Conservation (phyloP, 495 filamentous ascomycete species). For the Penicillium cosmopolitanum region DNA sequence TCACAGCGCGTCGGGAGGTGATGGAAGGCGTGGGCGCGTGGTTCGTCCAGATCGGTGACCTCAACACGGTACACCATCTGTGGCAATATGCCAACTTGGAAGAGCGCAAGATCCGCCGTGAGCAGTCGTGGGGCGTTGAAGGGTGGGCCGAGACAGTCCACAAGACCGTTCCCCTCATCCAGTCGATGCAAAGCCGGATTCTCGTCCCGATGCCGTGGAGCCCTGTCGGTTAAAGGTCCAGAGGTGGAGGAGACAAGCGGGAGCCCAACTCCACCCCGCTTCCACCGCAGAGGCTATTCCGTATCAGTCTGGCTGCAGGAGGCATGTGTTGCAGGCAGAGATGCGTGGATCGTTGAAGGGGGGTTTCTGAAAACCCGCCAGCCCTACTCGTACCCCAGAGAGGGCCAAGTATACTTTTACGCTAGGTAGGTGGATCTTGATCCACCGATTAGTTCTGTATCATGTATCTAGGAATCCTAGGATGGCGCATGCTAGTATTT, state of each 20-base stretch:
- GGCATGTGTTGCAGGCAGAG: background rate
- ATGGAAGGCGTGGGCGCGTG: slow-evolving; percentile 99
- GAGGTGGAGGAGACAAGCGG: background rate
- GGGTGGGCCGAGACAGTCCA: slow-evolving; percentile 99
- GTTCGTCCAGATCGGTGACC: slow-evolving; percentile 97
- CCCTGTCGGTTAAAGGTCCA: slow-evolving; percentile 68
- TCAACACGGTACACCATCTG: slow-evolving; percentile 97
- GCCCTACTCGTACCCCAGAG: background rate
- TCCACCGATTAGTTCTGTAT: slow-evolving; percentile 20
- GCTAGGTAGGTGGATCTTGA: background rate
- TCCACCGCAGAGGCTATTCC: background rate
- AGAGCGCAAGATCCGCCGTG: slow-evolving; percentile 85
- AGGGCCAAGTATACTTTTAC: slow-evolving; percentile 1
- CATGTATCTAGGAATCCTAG: slow-evolving; percentile 24
- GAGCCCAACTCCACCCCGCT: slow-evolving; percentile 5
- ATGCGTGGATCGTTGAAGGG: background rate
- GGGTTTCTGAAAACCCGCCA: background rate
- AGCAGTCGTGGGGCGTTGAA: slow-evolving; percentile 93
- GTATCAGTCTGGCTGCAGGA: slow-evolving; percentile 1
- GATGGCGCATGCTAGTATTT: slow-evolving; percentile 21
- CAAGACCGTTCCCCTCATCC: slow-evolving; percentile 96
- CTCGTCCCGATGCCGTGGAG: slow-evolving; percentile 96
- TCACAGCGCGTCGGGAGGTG: slow-evolving; percentile 87
- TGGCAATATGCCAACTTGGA: slow-evolving; percentile 98
- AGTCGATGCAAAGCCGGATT: slow-evolving; percentile 92